phyloP scores from a whole-genome alignment of 2,329 filamentous ascomycete genomes.

The Dactylellina parvicollis region DNA sequence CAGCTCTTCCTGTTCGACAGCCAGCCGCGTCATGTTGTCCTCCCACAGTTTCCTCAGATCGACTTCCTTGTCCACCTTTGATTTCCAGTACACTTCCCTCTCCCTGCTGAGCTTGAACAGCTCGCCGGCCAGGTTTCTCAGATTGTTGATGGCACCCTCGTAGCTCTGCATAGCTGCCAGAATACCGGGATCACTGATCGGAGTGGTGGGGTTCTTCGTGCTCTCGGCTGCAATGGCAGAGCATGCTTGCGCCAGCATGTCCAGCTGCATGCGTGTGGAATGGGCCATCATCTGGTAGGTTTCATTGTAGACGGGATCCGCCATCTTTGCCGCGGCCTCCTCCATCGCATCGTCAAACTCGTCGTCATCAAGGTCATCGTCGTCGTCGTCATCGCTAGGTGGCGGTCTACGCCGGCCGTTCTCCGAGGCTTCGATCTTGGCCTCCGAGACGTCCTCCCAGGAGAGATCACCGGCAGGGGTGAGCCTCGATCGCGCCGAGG shows the following conservation, averaged over 20 bases:
- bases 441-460: conserved; percentile 51
- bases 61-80: conserved; percentile 87
- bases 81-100: conserved; percentile 96
- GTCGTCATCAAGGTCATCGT: conserved; percentile 68
- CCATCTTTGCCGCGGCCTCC: conserved; percentile 77
- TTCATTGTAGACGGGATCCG: conserved; percentile 79
- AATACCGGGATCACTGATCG: conserved; percentile 79
- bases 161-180: conserved; percentile 83
- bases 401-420: conserved; percentile 32
- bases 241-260: conserved; percentile 86
- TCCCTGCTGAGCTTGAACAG: conserved; percentile 91
- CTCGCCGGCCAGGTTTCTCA: conserved; percentile 85
- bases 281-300: conserved; percentile 97
- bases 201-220: conserved; percentile 73
- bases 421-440: conserved; percentile 43
- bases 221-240: conserved; percentile 80
- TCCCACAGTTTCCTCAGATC: conserved; percentile 97
- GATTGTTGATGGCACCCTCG: conserved; percentile 85
- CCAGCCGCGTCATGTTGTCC: conserved; percentile 98
- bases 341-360: conserved; percentile 75
- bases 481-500: conserved; percentile 28
- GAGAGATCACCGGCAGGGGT: conserved; percentile 51
- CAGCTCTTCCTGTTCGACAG: conserved; percentile 88
- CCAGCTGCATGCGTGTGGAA: conserved; percentile 89
- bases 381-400: conserved; percentile 26